Evolutionary conservation across 1,139 yeast species (phyloP), one percentile per base, ranked within the genome.

Genomic region (Geotrichum cucujoidarum): DNA sequence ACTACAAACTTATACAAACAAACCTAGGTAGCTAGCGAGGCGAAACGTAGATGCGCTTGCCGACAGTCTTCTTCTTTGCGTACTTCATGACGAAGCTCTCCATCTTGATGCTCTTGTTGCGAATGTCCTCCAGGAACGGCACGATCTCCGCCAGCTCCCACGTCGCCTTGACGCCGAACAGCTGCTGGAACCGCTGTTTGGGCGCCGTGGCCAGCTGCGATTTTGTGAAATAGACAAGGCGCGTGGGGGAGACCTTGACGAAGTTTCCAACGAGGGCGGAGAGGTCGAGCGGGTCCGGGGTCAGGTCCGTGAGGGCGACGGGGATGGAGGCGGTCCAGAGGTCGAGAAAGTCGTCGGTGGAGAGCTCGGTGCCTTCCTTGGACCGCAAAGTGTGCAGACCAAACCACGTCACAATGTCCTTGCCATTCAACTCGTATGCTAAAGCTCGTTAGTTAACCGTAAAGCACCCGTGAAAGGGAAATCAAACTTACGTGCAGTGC

Each of bases 21-120:
- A n/a, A 95, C 96, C 46, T 98, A 98, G 47, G 94, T 74, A 1
- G 98, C 97, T 60, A 90, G 95, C 61, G 94, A 76, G 34, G 94
- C 99, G 60, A 41, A 10, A 43, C 47, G 14, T 25, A 31, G n/a
- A 43, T 31, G 4, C 33, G 45, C 56, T 74, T 76, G 1, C 83
- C 86, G 10, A 74, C 65, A 42, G 75, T 74, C 60, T 76, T 80
- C 65, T 81, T 81, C 56, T 78, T 76, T 1, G 94, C 95, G 63
- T 72, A 83, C 64, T 89, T 89, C 72, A 88, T 72, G 16, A 88
- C 74, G 54, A 86, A 77, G 45, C 77, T 75, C 48, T 88, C 96
- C 10, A 78, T 66, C 62, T 84, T 85, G 51, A 80, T 66, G 1
- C 76, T 77, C 34, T 73, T 68, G 50, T 83, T 77, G 48, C 80